Evolutionary conservation across 768 basidiomycete species (phyloP), one percentile per base, ranked within the genome.

Genomic region (Cystofilobasidium bisporidii): DNA sequence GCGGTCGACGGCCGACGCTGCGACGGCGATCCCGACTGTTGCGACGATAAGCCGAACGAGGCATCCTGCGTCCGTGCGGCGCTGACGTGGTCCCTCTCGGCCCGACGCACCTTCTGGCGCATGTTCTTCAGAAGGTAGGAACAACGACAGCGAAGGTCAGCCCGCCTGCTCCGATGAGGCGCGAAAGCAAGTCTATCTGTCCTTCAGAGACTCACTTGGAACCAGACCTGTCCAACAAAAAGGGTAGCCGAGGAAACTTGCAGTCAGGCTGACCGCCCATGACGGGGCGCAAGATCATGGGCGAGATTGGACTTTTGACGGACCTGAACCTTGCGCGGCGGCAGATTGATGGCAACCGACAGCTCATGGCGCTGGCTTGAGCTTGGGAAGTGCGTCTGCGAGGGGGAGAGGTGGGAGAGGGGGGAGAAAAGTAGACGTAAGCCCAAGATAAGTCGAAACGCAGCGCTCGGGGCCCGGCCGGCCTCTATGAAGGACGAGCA

Each of bases 311-410:
- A n/a, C n/a, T n/a, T n/a, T n/a, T n/a, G n/a, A n/a, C 53, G 53
- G 28, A 56, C 53, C 53, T 56, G 53, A 18, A 56, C 53, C 53
- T 56, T 56, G 30, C 53, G 53, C 12, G 53, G 53, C 53, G 53
- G 53, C 8, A 56, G 53, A 18, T 56, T 32, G 30, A 56, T 56
- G n/a, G 26, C 26, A 3, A 32, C 26, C 26, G 53, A 56, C 15
- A 56, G 53, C 53, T 56, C 53, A 8, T 30, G 53, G 3, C 53
- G 53, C 28, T 56, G 53, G 30, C 18, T 32, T 8, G 53, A 56
- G 53, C 53, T 56, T 6, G 53, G 53, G 20, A 56, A 56, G 28
- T 56, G 53, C 14, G 53, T 56, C 53, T 56, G 28, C 24, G n/a
- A n/a, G n/a, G n/a, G n/a, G n/a, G n/a, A n/a, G n/a, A n/a, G n/a